Evolutionary conservation across 768 basidiomycete species (phyloP).

Genomic region (Tulasnella sp.): DNA sequence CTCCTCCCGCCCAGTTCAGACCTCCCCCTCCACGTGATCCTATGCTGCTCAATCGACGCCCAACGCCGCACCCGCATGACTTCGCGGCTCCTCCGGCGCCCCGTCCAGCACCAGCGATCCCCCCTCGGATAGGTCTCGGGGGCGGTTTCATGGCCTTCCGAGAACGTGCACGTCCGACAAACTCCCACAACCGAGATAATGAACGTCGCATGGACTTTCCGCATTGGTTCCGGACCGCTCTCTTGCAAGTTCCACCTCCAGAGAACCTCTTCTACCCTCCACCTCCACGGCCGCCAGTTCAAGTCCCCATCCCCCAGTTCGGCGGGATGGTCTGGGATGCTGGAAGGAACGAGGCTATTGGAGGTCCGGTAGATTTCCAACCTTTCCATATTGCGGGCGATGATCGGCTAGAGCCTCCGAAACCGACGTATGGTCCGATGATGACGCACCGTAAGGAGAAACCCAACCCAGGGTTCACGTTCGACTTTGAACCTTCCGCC

Average conservation of each 20-base stretch:
- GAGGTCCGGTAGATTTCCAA: background rate
- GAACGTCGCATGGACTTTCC: background rate
- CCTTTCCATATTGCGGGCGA: background rate
- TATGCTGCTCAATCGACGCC: background rate
- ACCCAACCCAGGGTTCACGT: constrained; percentile 11
- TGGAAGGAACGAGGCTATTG: background rate
- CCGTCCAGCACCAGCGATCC: background rate
- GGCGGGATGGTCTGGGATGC: constrained; percentile 20
- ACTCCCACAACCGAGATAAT: background rate
- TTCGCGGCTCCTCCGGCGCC: background rate
- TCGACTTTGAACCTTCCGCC: constrained; percentile 15
- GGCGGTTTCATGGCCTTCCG: constrained; percentile 5
- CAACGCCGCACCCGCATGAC: background rate
- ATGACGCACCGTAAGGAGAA: constrained; percentile 13
- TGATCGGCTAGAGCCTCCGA: background rate
- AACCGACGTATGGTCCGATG: background rate
- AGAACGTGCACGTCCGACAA: background rate
- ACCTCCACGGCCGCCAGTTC: background rate
- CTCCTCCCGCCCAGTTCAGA: constrained; percentile 18
- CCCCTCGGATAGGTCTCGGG: constrained; percentile 10
- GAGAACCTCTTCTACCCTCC: background rate
- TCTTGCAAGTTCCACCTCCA: background rate
- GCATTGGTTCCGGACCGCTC: background rate
- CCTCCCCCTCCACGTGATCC: background rate
- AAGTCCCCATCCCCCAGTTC: constrained; percentile 2